Conservation (phyloP, 2,329 filamentous ascomycete genomes). For the Fusarium duplospermum region DNA sequence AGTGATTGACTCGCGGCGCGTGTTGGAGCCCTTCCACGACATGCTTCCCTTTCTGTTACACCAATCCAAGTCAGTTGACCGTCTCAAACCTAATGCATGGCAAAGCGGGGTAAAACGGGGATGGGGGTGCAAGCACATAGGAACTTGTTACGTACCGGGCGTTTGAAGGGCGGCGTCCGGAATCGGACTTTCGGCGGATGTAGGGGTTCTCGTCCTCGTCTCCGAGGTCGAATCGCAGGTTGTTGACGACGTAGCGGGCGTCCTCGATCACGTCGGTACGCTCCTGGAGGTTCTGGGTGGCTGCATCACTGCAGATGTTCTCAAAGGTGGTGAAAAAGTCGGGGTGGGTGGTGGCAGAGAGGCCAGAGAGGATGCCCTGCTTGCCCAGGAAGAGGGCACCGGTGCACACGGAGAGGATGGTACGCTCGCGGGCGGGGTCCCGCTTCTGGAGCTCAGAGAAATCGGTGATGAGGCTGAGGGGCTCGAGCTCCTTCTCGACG, state of each 20-base stretch:
- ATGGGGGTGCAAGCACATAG: slow-evolving; percentile 1
- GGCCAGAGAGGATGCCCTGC: slow-evolving; percentile 80
- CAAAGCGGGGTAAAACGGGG: slow-evolving; percentile 39
- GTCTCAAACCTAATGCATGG: slow-evolving; percentile 37
- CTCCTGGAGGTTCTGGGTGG: slow-evolving; percentile 76
- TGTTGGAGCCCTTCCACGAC: slow-evolving; percentile 80
- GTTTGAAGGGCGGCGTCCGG: slow-evolving; percentile 69
- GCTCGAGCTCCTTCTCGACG: slow-evolving; percentile 75
- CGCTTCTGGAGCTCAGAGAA: slow-evolving; percentile 84
- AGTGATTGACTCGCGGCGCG: slow-evolving; percentile 82
- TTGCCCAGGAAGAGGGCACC: slow-evolving; percentile 82
- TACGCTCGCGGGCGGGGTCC: slow-evolving; percentile 83
- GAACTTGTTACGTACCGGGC: slow-evolving; percentile 63
- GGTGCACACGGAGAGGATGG: slow-evolving; percentile 82
- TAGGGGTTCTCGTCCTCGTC: slow-evolving; percentile 87
- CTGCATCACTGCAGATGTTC: slow-evolving; percentile 80
- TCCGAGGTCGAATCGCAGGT: slow-evolving; percentile 86
- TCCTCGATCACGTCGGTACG: slow-evolving; percentile 87
- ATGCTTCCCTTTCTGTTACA: slow-evolving; percentile 80
- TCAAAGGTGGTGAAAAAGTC: slow-evolving; percentile 85
- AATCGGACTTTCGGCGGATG: slow-evolving; percentile 79
- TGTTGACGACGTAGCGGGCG: slow-evolving; percentile 88
- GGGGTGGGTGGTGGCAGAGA: slow-evolving; percentile 85
- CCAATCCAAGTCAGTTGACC: slow-evolving; percentile 39
- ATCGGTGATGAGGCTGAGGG: slow-evolving; percentile 77